Evolutionary conservation across 495 filamentous ascomycete genomes (phyloP).

Genomic region (Neurospora sp.): DNA sequence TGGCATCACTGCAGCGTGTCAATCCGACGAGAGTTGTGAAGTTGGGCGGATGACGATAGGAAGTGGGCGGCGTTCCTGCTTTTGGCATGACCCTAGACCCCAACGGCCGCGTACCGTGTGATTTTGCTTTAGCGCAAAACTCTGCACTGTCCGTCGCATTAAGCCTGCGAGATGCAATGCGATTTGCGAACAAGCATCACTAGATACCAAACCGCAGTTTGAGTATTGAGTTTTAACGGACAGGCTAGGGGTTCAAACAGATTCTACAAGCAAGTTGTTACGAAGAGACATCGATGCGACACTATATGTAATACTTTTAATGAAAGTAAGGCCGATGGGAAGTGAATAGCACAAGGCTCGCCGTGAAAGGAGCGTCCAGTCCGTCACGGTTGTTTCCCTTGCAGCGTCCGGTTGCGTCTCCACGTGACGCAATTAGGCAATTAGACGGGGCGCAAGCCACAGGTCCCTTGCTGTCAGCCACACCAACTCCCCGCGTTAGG

Average conservation of each 20-base stretch:
- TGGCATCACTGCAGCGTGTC: not conserved
- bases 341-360: not conserved
- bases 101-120: not conserved
- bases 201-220: not conserved
- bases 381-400: not conserved
- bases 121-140: not conserved
- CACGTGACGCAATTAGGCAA: not conserved
- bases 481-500: constrained; percentile 22
- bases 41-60: not conserved
- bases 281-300: not conserved
- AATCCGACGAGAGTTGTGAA: not conserved
- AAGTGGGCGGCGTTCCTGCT: not conserved
- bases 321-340: not conserved
- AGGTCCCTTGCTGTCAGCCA: constrained; percentile 1
- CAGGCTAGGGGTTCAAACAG: not conserved
- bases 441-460: not conserved
- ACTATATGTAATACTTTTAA: not conserved
- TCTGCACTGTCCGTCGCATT: not conserved
- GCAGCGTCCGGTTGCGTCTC: not conserved
- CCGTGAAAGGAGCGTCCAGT: not conserved
- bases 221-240: not conserved
- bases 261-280: not conserved
- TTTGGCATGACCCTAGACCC: not conserved
- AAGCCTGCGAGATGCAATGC: not conserved
- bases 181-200: not conserved